A percentile compares a stretch with the other conserved stretches of the same genome.
Evolutionary conservation across 768 basidiomycete species (phyloP).

Genomic region (Sistotremastrum niveocremeum): DNA sequence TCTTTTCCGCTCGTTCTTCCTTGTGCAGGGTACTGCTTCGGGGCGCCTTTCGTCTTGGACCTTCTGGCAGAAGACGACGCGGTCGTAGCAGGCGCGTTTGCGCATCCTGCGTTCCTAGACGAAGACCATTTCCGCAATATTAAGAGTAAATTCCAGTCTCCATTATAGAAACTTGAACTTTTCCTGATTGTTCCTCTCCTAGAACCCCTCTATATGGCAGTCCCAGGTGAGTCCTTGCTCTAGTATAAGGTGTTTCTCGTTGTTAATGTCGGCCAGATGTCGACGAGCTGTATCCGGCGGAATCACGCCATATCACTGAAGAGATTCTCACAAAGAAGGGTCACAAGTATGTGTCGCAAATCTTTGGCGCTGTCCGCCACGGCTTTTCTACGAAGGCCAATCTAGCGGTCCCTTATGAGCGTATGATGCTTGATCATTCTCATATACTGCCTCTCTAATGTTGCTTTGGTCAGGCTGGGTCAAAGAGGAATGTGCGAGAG

Average conservation of each 20-base stretch:
- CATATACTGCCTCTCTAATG: neutral
- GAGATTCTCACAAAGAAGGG: constrained; percentile 39
- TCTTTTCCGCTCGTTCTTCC: neutral
- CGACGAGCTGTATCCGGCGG: constrained; percentile 39
- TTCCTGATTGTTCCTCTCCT: neutral
- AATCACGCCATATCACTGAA: constrained; percentile 41
- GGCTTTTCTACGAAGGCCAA: constrained; percentile 23
- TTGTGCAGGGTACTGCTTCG: constrained; percentile 13
- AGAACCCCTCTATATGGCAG: constrained; percentile 11
- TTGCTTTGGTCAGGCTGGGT: constrained; percentile 34
- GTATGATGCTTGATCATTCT: constrained; percentile 14
- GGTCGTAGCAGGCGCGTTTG: constrained; percentile 9
- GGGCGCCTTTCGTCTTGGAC: constrained; percentile 13
- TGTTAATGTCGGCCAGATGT: constrained; percentile 23
- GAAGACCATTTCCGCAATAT: constrained; percentile 11
- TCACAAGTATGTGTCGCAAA: constrained; percentile 40
- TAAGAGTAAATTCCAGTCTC: neutral
- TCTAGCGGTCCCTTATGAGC: constrained; percentile 18
- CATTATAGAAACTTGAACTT: neutral
- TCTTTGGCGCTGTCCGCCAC: constrained; percentile 34
- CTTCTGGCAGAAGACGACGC: constrained; percentile 2
- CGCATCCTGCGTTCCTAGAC: constrained; percentile 12
- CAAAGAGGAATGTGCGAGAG: constrained; percentile 43
- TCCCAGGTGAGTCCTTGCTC: constrained; percentile 1
- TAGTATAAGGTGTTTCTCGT: too few relatives aligned